phyloP scores from a whole-genome alignment of 352 stramenopile genomes.

The Saprolegnia diclina region DNA sequence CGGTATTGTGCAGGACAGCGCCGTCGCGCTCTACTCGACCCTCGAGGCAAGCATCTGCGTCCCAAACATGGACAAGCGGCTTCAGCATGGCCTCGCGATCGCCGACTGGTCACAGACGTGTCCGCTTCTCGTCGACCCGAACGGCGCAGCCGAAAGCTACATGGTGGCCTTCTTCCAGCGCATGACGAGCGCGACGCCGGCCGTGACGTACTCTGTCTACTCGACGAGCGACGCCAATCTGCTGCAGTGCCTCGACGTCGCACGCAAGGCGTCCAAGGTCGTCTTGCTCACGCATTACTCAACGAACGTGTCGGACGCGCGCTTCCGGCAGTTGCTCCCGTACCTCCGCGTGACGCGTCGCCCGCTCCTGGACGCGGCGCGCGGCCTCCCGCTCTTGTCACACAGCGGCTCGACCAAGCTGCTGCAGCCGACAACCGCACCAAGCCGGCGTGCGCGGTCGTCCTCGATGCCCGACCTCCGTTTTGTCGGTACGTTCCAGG shows the following conservation, averaged over 20 bases:
- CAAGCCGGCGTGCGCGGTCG: not conserved
- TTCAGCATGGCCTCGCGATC: not conserved
- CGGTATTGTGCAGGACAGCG: not conserved
- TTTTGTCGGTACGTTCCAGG: slow-evolving; percentile 6
- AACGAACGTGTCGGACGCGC: not conserved
- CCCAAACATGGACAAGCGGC: slow-evolving; percentile 1
- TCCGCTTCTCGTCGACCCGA: slow-evolving; percentile 9
- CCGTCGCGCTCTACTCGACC: slow-evolving; percentile 7
- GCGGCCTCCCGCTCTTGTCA: not conserved
- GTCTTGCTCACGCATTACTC: slow-evolving; percentile 12
- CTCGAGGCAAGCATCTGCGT: slow-evolving; percentile 12
- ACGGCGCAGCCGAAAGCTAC: slow-evolving; percentile 5
- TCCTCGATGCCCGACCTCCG: not conserved
- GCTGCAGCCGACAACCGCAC: not conserved
- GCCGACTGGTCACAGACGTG: slow-evolving; percentile 16
- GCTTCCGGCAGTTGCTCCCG: not conserved
- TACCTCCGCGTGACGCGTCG: not conserved
- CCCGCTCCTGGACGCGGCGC: not conserved
- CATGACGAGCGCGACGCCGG: slow-evolving; percentile 38
- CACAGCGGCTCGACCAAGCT: not conserved
- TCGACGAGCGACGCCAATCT: not conserved
- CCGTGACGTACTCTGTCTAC: not conserved
- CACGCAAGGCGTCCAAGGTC: not conserved
- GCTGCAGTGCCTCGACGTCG: not conserved
- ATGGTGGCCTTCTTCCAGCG: slow-evolving; percentile 61